Percentiles rank a stretch among this genome's conserved stretches.
phyloP scores from a whole-genome alignment of 2,329 filamentous ascomycete genomes.

The Cercospora sp. region DNA sequence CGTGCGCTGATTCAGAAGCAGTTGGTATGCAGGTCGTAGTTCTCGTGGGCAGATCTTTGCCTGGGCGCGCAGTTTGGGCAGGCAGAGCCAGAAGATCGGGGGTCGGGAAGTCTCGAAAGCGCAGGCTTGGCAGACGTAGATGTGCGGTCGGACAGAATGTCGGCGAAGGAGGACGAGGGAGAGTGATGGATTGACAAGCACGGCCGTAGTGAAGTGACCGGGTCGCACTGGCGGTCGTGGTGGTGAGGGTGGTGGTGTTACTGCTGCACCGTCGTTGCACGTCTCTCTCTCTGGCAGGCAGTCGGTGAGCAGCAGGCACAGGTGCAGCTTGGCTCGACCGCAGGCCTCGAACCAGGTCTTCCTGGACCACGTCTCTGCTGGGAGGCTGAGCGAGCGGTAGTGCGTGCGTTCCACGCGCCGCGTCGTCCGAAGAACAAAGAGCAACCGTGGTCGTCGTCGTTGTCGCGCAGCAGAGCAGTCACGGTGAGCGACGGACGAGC shows the following conservation, averaged over 20 bases:
- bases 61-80: not conserved
- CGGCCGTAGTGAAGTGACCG: not conserved
- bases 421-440: not conserved
- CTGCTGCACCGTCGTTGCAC: not conserved
- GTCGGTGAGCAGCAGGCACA: not conserved
- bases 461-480: not conserved
- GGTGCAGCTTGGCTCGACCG: not conserved
- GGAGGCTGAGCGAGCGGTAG: not conserved
- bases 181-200: not conserved
- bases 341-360: not conserved
- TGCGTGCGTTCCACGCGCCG: not conserved
- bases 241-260: not conserved
- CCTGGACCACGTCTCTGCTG: not conserved
- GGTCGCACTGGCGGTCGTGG: not conserved
- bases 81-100: not conserved
- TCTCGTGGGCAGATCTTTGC: slow-evolving; percentile 3
- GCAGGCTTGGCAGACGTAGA: not conserved
- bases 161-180: not conserved
- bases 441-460: not conserved
- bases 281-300: not conserved
- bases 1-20: slow-evolving; percentile 1
- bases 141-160: not conserved
- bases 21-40: slow-evolving; percentile 7
- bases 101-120: not conserved
- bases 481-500: not conserved